Evolutionary conservation across 306 rosid genomes (phyloP).

Genomic region (Comarum palustre): DNA sequence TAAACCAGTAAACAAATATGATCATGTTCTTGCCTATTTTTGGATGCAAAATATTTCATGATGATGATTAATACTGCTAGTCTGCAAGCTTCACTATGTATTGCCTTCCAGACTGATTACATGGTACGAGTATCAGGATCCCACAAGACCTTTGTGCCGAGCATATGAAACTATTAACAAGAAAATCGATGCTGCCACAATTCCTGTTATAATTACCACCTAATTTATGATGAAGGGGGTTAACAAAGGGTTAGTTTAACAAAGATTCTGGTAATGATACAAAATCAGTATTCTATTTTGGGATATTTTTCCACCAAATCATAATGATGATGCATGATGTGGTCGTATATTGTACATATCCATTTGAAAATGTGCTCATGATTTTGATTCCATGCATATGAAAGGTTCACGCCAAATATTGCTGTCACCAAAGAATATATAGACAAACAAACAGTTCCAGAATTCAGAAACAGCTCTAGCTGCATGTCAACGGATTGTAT

Average conservation of each 20-base stretch:
- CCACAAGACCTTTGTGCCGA: constrained; percentile 84
- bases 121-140: constrained; percentile 47
- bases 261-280: neutral
- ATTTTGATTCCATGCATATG: constrained; percentile 54
- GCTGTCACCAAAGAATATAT: constrained; percentile 74
- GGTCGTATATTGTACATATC: constrained; percentile 39
- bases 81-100: neutral
- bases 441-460: constrained; percentile 68
- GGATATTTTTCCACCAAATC: neutral
- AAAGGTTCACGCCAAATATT: constrained; percentile 83
- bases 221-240: constrained; percentile 15
- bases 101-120: constrained; percentile 11
- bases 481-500: constrained; percentile 28
- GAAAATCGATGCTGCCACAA: constrained; percentile 52
- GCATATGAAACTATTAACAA: constrained; percentile 63
- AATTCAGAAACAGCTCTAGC: constrained; percentile 75
- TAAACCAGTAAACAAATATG: neutral
- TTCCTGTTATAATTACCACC: constrained; percentile 72
- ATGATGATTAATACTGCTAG: neutral
- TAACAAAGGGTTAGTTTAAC: neutral
- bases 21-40: neutral
- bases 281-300: neutral
- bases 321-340: constrained; percentile 1
- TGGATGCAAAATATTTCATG: constrained; percentile 2
- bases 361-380: constrained; percentile 69